A percentile compares a stretch with the other conserved stretches of the same genome.
phyloP scores from a whole-genome alignment of 208 protist genomes.

The Trypanosoma congolense region DNA sequence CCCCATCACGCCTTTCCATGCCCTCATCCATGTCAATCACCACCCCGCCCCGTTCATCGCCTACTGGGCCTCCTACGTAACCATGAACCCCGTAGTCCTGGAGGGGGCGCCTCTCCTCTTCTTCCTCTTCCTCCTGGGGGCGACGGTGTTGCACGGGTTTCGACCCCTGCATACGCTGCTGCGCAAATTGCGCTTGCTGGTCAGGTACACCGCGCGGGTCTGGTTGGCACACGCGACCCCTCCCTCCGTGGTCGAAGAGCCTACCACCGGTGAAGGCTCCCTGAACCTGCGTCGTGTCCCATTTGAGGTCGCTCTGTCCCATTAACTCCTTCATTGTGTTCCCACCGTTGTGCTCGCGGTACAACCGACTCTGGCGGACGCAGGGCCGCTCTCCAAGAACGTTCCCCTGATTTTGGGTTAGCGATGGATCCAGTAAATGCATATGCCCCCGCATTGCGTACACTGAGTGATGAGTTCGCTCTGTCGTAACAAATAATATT shows the following conservation, averaged over 20 bases:
- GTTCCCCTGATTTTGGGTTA: conserved; percentile 88
- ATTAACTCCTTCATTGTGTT: conserved; percentile 87
- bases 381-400: conserved; percentile 80
- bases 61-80: background rate
- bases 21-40: conserved; percentile 19
- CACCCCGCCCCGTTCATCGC: conserved; percentile 2
- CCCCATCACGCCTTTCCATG: background rate
- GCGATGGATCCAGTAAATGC: conserved; percentile 46
- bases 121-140: background rate
- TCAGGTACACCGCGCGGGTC: background rate
- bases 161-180: conserved; percentile 10
- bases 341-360: conserved; percentile 71
- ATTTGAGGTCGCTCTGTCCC: conserved; percentile 73
- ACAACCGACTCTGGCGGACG: conserved; percentile 80
- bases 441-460: conserved; percentile 50
- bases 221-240: background rate
- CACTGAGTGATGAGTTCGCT: too few relatives aligned
- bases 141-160: conserved; percentile 16
- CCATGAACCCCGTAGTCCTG: background rate
- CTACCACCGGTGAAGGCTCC: conserved; percentile 67
- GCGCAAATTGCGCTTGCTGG: conserved; percentile 22
- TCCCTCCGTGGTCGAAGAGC: conserved; percentile 66
- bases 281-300: conserved; percentile 71
- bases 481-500: too few relatives aligned
- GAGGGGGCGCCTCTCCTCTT: background rate